These are phyloP conservation scores for Setaria italica DNA, from an alignment of 202 grass and related monocot genomes.

Conservation along the genomic window DNA sequence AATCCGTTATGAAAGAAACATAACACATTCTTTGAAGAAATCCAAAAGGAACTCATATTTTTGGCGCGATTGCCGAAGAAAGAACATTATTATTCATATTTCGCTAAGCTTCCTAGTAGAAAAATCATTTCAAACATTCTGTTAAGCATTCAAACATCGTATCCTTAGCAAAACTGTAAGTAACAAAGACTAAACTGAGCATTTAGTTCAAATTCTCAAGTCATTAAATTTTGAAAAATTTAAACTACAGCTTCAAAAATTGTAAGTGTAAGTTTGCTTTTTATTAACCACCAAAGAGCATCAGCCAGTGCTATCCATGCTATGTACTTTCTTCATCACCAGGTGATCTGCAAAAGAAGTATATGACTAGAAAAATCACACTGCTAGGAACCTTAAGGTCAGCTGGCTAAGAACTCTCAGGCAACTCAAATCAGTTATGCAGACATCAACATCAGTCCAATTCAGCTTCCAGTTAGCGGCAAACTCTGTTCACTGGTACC, in stretches of 20 bases:
- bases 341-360: background rate
- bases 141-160: background rate
- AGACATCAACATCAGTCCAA: background rate
- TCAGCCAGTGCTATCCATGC: background rate
- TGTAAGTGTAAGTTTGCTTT: background rate
- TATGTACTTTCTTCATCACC: constrained; percentile 23
- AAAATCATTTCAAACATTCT: background rate
- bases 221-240: constrained; percentile 3
- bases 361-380: background rate
- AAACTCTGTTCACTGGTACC: background rate
- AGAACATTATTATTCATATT: too few relatives aligned
- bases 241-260: background rate
- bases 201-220: background rate
- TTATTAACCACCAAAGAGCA: background rate
- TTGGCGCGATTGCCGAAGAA: too few relatives aligned
- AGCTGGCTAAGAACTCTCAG: background rate
- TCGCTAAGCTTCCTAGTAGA: background rate
- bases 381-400: background rate
- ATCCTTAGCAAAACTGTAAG: constrained; percentile 16
- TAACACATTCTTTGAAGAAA: too few relatives aligned
- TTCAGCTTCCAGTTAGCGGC: background rate
- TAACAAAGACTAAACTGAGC: background rate
- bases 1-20: too few relatives aligned
- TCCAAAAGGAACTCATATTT: too few relatives aligned
- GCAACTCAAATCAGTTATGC: constrained; percentile 16